Evolutionary conservation across 352 stramenopile species (phyloP).

Genomic region (Globisporangium abappressorium): DNA sequence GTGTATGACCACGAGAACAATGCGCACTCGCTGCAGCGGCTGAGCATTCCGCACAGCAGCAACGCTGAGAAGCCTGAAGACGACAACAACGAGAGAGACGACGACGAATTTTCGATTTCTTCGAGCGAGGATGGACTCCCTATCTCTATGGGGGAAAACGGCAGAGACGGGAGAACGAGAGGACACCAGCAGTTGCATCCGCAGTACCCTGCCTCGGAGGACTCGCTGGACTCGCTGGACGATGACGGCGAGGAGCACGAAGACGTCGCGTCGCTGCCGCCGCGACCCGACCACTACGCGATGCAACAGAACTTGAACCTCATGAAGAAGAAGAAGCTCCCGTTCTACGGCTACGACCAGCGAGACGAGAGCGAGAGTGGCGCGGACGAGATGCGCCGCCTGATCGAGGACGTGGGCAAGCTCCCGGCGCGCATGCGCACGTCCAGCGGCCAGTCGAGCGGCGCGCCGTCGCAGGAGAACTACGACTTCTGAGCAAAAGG

Average conservation of each 20-base stretch:
- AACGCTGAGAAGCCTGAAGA: constrained; percentile 1
- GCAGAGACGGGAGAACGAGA: neutral
- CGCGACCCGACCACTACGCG: constrained; percentile 7
- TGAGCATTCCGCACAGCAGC: constrained; percentile 15
- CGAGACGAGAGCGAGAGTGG: constrained; percentile 28
- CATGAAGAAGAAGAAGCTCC: constrained; percentile 10
- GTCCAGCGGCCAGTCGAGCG: constrained; percentile 51
- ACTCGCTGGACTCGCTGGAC: constrained; percentile 10
- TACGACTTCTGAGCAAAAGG: constrained; percentile 32
- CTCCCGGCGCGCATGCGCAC: constrained; percentile 44
- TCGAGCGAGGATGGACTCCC: constrained; percentile 15
- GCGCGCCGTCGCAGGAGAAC: constrained; percentile 48
- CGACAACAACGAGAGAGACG: neutral
- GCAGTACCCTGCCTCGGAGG: neutral
- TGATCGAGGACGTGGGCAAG: constrained; percentile 52
- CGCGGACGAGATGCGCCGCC: constrained; percentile 40
- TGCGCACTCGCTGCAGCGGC: constrained; percentile 33
- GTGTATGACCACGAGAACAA: constrained; percentile 42
- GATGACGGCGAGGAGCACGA: constrained; percentile 19
- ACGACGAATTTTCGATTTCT: constrained; percentile 17
- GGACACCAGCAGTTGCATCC: neutral
- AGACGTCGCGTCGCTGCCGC: constrained; percentile 18
- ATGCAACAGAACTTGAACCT: constrained; percentile 5
- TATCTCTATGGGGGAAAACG: constrained; percentile 11
- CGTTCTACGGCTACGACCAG: neutral